These are phyloP conservation scores for Hemileia vastatrix DNA, from an alignment of 1,284 basidiomycete genomes.

Conservation along the genomic window DNA sequence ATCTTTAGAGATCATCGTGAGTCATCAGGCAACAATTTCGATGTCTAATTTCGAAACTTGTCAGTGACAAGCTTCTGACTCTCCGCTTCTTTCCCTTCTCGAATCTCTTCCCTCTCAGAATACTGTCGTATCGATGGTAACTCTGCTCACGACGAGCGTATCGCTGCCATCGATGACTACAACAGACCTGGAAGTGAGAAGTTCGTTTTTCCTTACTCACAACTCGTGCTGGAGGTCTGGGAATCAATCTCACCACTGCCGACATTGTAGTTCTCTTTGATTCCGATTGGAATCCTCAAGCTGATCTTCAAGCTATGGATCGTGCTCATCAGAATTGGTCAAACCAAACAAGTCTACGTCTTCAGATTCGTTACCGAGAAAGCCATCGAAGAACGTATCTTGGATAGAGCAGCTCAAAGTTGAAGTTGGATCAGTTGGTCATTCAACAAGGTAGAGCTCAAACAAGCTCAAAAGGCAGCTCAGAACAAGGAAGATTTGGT, in stretches of 20 bases:
- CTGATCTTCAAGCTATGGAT: conserved; percentile 97
- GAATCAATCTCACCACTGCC: conserved; percentile 90
- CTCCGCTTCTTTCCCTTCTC: not conserved
- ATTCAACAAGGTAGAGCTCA: conserved; percentile 82
- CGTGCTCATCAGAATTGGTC: conserved; percentile 95
- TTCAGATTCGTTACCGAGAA: conserved; percentile 93
- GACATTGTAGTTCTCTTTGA: conserved; percentile 95
- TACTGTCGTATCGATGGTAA: conserved; percentile 95
- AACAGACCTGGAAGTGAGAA: conserved; percentile 89
- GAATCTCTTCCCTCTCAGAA: conserved; percentile 52
- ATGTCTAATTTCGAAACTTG: not conserved
- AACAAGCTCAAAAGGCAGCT: conserved; percentile 51
- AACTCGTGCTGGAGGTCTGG: conserved; percentile 92
- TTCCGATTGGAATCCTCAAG: conserved; percentile 98
- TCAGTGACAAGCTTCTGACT: not conserved
- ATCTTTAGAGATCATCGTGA: conserved; percentile 77
- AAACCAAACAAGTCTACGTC: conserved; percentile 97
- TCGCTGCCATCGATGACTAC: conserved; percentile 90
- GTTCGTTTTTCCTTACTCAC: conserved; percentile 94
- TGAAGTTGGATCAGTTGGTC: conserved; percentile 88
- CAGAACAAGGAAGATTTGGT: conserved; percentile 92
- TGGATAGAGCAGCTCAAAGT: conserved; percentile 94
- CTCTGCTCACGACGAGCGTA: conserved; percentile 92
- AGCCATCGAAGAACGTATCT: conserved; percentile 92
- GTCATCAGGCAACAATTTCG: conserved; percentile 38